Evolutionary conservation across 169 alveolate species (phyloP).

Genomic region (Theileria annulata): DNA sequence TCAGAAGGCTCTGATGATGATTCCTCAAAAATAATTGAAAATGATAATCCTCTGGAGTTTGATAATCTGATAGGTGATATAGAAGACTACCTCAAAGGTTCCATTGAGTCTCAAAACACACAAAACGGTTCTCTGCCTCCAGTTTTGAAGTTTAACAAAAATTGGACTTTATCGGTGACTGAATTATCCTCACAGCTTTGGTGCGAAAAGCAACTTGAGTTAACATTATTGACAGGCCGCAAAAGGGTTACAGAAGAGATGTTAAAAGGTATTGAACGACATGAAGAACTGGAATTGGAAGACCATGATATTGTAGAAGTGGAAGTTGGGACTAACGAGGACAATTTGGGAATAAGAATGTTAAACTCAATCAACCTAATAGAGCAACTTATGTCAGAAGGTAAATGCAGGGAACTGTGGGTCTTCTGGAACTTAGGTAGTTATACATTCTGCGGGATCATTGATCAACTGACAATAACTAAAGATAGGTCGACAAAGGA

Average conservation of each 20-base stretch:
- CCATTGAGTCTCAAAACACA: constrained; percentile 15
- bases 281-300: constrained; percentile 77
- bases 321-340: constrained; percentile 75
- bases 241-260: constrained; percentile 77
- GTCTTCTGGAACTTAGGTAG: constrained; percentile 68
- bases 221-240: constrained; percentile 73
- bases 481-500: constrained; percentile 26
- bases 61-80: constrained; percentile 48
- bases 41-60: constrained; percentile 13
- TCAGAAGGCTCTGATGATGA: background rate
- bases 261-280: constrained; percentile 77
- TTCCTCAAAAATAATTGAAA: background rate
- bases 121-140: constrained; percentile 51
- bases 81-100: constrained; percentile 59
- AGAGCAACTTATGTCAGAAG: constrained; percentile 64
- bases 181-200: constrained; percentile 78
- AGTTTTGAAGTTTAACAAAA: constrained; percentile 68
- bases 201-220: constrained; percentile 81
- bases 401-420: constrained; percentile 81
- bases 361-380: constrained; percentile 70
- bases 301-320: constrained; percentile 78
- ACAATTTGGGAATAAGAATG: constrained; percentile 73
- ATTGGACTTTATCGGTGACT: constrained; percentile 75
- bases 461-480: constrained; percentile 75
- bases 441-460: constrained; percentile 75